These are phyloP conservation scores for Tylopilus sp. DNA, from an alignment of 768 basidiomycete genomes.

Conservation along the genomic window DNA sequence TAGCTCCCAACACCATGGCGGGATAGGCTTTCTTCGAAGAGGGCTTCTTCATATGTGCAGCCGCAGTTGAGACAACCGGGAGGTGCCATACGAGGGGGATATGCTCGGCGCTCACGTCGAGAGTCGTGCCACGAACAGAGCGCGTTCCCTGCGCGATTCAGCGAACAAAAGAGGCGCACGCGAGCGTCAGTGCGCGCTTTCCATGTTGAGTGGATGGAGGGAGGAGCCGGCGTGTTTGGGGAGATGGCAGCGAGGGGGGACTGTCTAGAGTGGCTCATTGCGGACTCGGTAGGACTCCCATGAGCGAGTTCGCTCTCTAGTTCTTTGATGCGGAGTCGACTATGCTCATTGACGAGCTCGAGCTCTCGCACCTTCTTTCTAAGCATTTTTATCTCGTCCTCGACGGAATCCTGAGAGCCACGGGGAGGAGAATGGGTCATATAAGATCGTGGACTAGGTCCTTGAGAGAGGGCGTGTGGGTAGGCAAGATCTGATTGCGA, in stretches of 20 bases:
- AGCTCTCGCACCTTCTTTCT: conserved; percentile 59
- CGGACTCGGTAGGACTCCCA: conserved; percentile 24
- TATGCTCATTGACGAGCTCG: conserved; percentile 55
- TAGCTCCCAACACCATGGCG: conserved; percentile 81
- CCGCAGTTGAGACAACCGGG: conserved; percentile 79
- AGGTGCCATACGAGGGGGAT: conserved; percentile 79
- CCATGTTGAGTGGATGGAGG: conserved; percentile 57
- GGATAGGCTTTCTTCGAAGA: conserved; percentile 81
- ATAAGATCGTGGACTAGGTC: conserved; percentile 19
- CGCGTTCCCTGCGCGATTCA: conserved; percentile 85
- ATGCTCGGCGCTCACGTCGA: conserved; percentile 71
- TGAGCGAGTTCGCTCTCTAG: conserved; percentile 45
- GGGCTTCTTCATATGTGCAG: conserved; percentile 78
- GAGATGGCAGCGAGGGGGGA: conserved; percentile 15
- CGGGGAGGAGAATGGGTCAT: conserved; percentile 18
- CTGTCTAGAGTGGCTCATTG: conserved; percentile 18
- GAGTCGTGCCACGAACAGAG: conserved; percentile 91
- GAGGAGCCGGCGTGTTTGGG: conserved; percentile 35
- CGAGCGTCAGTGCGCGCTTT: conserved; percentile 71
- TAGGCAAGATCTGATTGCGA: conserved; percentile 20
- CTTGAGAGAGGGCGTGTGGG: conserved; percentile 13
- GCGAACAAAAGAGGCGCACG: conserved; percentile 66
- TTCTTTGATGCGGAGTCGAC: conserved; percentile 43
- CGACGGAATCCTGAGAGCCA: conserved; percentile 23
- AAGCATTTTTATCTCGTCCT: conserved; percentile 54